phyloP scores from a whole-genome alignment of 192 early-diverging fungal species.

The Backusella parvicylindrica region DNA sequence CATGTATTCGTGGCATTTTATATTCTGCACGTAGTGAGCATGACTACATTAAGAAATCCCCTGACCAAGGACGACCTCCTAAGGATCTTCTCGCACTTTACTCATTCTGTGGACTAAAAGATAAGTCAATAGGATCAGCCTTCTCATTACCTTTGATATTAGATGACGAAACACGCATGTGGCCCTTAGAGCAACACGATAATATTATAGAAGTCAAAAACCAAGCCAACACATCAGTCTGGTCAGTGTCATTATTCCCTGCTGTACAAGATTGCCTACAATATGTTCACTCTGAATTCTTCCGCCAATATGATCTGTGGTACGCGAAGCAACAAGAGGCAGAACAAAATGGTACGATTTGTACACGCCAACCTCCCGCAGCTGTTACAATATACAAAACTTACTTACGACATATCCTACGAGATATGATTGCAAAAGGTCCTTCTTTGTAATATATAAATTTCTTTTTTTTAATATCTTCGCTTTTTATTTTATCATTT shows the following conservation, averaged over 20 bases:
- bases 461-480: neutral
- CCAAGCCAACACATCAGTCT: constrained; percentile 43
- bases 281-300: constrained; percentile 59
- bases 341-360: constrained; percentile 13
- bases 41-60: constrained; percentile 48
- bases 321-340: constrained; percentile 37
- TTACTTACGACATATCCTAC: constrained; percentile 38
- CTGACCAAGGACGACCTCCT: constrained; percentile 49
- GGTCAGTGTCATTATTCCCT: constrained; percentile 66
- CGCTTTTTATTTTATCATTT: neutral
- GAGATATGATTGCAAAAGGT: constrained; percentile 43
- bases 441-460: constrained; percentile 3
- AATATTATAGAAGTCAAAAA: constrained; percentile 74
- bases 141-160: constrained; percentile 59
- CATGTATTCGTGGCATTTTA: constrained; percentile 53
- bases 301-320: constrained; percentile 59
- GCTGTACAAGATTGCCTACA: constrained; percentile 54
- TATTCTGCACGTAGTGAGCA: constrained; percentile 72
- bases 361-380: constrained; percentile 37
- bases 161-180: constrained; percentile 69
- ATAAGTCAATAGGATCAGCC: constrained; percentile 39
- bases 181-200: constrained; percentile 72
- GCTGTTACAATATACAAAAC: constrained; percentile 47
- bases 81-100: constrained; percentile 70
- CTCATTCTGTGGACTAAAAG: constrained; percentile 53